These are phyloP conservation scores for Monilinia polystroma DNA, from an alignment of 2,329 filamentous ascomycete species.

Conservation along the genomic window DNA sequence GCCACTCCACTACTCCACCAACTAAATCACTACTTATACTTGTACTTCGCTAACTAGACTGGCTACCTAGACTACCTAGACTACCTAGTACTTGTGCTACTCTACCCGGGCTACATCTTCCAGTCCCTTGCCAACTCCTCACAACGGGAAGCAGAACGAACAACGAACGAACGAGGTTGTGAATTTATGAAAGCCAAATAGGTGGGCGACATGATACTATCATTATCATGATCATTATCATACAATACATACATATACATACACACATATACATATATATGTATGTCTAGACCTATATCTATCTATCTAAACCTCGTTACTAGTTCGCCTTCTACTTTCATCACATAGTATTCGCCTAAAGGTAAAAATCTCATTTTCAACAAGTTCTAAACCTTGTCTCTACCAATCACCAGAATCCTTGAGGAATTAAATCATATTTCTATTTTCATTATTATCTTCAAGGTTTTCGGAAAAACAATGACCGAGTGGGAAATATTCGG, in stretches of 20 bases:
- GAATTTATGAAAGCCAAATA: not conserved
- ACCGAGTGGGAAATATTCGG: slow-evolving; percentile 25
- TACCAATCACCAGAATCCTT: slow-evolving; percentile 8
- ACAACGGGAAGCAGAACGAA: too few relatives aligned
- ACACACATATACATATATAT: not conserved
- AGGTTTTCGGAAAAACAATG: slow-evolving; percentile 25
- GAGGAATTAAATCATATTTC: not conserved
- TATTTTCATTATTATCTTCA: not conserved
- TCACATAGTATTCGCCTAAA: not conserved
- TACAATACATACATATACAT: not conserved
- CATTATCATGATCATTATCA: not conserved
- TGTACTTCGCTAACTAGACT: too few relatives aligned
- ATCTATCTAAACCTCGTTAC: not conserved
- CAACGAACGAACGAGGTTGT: too few relatives aligned
- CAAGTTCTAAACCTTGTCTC: not conserved
- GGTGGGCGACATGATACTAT: not conserved
- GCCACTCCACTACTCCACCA: slow-evolving; percentile 11
- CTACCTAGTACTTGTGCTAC: too few relatives aligned
- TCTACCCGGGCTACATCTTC: too few relatives aligned
- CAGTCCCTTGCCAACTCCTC: too few relatives aligned
- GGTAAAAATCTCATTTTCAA: not conserved
- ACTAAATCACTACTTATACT: too few relatives aligned
- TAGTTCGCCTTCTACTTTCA: not conserved
- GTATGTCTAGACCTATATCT: too few relatives aligned
- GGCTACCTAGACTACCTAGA: too few relatives aligned